These are phyloP conservation scores for Camillea tinctor DNA, from an alignment of 2,329 filamentous ascomycete species.

Conservation along the genomic window DNA sequence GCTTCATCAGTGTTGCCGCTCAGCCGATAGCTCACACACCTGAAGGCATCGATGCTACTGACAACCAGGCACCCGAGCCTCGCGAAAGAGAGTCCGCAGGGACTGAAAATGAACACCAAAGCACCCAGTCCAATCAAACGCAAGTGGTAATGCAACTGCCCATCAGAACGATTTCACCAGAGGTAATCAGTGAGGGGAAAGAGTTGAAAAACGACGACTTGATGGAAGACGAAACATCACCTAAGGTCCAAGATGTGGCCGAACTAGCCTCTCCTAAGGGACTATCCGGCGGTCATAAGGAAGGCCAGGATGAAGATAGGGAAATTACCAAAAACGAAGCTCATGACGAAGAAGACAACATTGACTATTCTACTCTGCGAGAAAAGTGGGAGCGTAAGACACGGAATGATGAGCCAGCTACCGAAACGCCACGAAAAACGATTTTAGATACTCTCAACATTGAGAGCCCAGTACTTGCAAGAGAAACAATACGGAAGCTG, in stretches of 20 bases:
- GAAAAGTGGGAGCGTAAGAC: slow-evolving; percentile 42
- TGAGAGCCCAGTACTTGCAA: slow-evolving; percentile 41
- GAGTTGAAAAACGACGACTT: slow-evolving; percentile 9
- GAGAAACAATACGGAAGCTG: slow-evolving; percentile 16
- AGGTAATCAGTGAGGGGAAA: slow-evolving; percentile 6
- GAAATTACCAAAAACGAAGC: slow-evolving; percentile 40
- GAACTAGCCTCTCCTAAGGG: slow-evolving; percentile 37
- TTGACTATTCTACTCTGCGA: slow-evolving; percentile 45
- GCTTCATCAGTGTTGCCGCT: slow-evolving; percentile 1
- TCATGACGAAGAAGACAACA: slow-evolving; percentile 41
- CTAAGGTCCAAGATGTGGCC: slow-evolving; percentile 24
- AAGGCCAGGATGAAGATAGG: slow-evolving; percentile 37
- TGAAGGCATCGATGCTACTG: not conserved
- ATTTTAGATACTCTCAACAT: slow-evolving; percentile 28
- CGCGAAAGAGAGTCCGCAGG: not conserved
- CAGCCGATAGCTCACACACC: not conserved
- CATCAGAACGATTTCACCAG: not conserved
- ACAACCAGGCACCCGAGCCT: not conserved
- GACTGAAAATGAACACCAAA: not conserved
- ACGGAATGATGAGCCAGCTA: slow-evolving; percentile 10
- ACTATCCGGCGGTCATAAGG: slow-evolving; percentile 35
- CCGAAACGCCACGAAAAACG: slow-evolving; percentile 1
- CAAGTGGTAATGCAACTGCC: not conserved
- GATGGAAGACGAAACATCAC: slow-evolving; percentile 16
- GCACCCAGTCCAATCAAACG: not conserved